Evolutionary conservation across 192 early-diverging fungal genomes (phyloP), one percentile per base, ranked within the genome.

Genomic region (Backusella circina): DNA sequence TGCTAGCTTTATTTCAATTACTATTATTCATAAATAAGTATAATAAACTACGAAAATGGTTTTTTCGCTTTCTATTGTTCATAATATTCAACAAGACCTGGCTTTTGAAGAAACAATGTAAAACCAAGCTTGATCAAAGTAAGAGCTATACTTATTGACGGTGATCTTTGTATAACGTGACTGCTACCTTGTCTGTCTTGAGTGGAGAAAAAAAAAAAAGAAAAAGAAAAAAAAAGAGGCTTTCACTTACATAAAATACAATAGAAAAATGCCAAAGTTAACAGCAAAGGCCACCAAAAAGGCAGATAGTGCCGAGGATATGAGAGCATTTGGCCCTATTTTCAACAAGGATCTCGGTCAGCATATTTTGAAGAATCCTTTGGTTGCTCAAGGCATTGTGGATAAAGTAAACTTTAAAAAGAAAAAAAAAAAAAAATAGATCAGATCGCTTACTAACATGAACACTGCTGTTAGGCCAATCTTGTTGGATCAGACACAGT

Each of bases 261-360:
- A 57, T n/a, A 57, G 26, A 23, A 61, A 32, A 16, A 77, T 77
- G 77, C 77, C 77, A 21, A 78, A 78, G 35, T 69, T 78, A 38
- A 78, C 77, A 68, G 26, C 77, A 18, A 78, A 78, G 47, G 61
- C 73, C n/a, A 74, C 77, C 18, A 86, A 82, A 67, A 86, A 84
- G 71, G 75, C 81, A 9, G 77, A 81, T 0, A 61, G 77, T 7
- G 76, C 74, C 28, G 79, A 81, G 0, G 84, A 82, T 10, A 83
- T 79, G 51, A 79, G 86, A 71, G 85, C 88, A 6, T 92, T 93
- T 84, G 95, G 94, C 5, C 96, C 97, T 33, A 82, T 98, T 70
- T 97, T 97, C 85, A 95, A 98, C 89, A 99, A 99, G 84, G 91
- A 93, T 67, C 89, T 98, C 23, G 97, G 97, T 74, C 97, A 99